Evolutionary conservation across 2,329 filamentous ascomycete species (phyloP).

Genomic region (Zymoseptoria brevis): DNA sequence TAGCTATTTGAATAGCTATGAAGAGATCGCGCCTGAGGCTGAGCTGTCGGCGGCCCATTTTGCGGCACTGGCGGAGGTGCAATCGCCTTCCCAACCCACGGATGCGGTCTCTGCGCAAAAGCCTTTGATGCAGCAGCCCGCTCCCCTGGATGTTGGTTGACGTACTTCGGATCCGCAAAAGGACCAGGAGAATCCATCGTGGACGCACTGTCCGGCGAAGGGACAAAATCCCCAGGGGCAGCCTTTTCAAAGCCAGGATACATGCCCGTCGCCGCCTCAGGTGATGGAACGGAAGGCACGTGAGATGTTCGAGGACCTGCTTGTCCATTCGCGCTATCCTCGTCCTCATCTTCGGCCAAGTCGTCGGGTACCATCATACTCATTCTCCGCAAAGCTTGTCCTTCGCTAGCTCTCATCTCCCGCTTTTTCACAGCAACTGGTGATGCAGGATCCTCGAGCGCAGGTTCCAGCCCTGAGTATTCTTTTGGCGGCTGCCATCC

Average conservation of each 20-base stretch:
- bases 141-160: slow-evolving; percentile 12
- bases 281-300: neutral
- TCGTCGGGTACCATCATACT: slow-evolving; percentile 24
- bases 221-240: slow-evolving; percentile 7
- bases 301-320: neutral
- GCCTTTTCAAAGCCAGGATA: neutral
- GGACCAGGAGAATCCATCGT: slow-evolving; percentile 14
- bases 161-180: slow-evolving; percentile 24
- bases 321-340: neutral
- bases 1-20: neutral
- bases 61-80: neutral
- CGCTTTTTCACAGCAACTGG: slow-evolving; percentile 17
- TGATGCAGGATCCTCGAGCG: slow-evolving; percentile 9
- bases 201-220: slow-evolving; percentile 14
- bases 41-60: neutral
- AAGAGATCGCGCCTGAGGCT: neutral
- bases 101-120: neutral
- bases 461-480: slow-evolving; percentile 3
- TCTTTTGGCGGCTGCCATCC: neutral
- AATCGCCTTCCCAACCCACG: neutral
- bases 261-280: neutral
- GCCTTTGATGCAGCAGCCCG: neutral
- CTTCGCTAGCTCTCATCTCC: slow-evolving; percentile 25
- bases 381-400: slow-evolving; percentile 25
- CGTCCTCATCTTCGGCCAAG: slow-evolving; percentile 16